phyloP scores from a whole-genome alignment of 257 asterid species.

The Cinchona pubescens region DNA sequence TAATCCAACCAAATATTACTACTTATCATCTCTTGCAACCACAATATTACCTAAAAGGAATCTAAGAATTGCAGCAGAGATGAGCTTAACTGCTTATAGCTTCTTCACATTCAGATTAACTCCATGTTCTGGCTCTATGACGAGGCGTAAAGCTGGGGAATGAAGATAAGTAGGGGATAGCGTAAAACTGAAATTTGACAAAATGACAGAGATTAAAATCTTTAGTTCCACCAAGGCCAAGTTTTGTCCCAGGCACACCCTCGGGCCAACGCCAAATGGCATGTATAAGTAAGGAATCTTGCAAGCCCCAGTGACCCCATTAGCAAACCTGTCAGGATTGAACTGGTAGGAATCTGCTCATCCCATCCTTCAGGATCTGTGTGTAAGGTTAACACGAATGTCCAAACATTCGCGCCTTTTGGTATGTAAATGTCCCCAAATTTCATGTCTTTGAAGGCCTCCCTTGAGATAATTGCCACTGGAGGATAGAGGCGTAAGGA shows the following conservation, averaged over 20 bases:
- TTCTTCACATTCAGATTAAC: slow-evolving; percentile 3
- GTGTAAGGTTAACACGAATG: slow-evolving; percentile 34
- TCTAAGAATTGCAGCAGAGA: not conserved
- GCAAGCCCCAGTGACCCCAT: slow-evolving; percentile 52
- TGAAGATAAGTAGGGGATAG: slow-evolving; percentile 48
- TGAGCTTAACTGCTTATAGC: not conserved
- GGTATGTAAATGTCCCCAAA: slow-evolving; percentile 37
- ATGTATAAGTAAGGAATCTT: slow-evolving; percentile 39
- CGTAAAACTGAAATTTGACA: slow-evolving; percentile 35
- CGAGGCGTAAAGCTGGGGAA: slow-evolving; percentile 22
- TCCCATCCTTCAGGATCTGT: slow-evolving; percentile 43
- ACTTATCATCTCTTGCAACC: not conserved
- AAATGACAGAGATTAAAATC: slow-evolving; percentile 31
- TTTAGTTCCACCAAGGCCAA: slow-evolving; percentile 51
- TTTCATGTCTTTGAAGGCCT: slow-evolving; percentile 36
- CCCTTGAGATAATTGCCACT: slow-evolving; percentile 32
- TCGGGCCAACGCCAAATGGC: slow-evolving; percentile 48
- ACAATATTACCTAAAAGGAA: not conserved
- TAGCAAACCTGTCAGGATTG: slow-evolving; percentile 43
- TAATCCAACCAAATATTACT: no score
- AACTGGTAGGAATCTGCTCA: slow-evolving; percentile 41
- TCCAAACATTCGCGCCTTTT: slow-evolving; percentile 44
- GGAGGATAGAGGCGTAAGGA: slow-evolving; percentile 49
- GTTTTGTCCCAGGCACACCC: slow-evolving; percentile 44
- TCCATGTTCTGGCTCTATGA: slow-evolving; percentile 8